These are phyloP conservation scores for Rhytidiadelphus loreus DNA, from an alignment of 225 moss, liverwort and hornwort species.

Conservation along the genomic window DNA sequence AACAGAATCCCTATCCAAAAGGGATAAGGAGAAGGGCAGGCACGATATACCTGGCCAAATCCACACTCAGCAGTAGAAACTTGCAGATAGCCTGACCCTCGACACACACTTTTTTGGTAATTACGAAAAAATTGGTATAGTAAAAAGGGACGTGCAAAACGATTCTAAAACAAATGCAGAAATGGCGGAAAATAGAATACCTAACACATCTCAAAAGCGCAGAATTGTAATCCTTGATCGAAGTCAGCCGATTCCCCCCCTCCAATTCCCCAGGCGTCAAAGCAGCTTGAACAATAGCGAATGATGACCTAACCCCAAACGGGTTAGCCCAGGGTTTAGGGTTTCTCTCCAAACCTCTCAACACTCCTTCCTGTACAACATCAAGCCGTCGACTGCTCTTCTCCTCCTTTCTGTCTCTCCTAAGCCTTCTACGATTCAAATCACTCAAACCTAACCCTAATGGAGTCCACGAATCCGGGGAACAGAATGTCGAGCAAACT, in stretches of 20 bases:
- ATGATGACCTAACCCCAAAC: neutral
- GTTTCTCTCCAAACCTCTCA: neutral
- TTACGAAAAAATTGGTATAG: neutral
- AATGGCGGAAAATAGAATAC: neutral
- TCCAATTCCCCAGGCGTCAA: conserved; percentile 3
- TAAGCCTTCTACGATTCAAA: neutral
- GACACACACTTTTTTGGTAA: neutral
- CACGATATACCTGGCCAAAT: neutral
- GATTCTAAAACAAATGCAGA: neutral
- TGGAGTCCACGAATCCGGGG: neutral
- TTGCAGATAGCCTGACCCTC: neutral
- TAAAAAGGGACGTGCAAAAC: neutral
- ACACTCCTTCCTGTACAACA: neutral
- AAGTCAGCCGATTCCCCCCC: neutral
- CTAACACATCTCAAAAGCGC: conserved; percentile 34
- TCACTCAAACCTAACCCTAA: conserved; percentile 3
- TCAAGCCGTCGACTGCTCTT: neutral
- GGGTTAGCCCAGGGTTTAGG: neutral
- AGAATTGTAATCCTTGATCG: conserved; percentile 43
- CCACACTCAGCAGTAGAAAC: neutral
- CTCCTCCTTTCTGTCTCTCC: neutral
- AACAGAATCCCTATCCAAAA: neutral
- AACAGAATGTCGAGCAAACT: neutral
- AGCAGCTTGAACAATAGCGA: conserved; percentile 5
- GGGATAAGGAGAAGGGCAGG: neutral